Evolutionary conservation across 2,329 filamentous ascomycete genomes (phyloP), one percentile per base, ranked within the genome.

Genomic region (Aspergillus novoparasiticus): DNA sequence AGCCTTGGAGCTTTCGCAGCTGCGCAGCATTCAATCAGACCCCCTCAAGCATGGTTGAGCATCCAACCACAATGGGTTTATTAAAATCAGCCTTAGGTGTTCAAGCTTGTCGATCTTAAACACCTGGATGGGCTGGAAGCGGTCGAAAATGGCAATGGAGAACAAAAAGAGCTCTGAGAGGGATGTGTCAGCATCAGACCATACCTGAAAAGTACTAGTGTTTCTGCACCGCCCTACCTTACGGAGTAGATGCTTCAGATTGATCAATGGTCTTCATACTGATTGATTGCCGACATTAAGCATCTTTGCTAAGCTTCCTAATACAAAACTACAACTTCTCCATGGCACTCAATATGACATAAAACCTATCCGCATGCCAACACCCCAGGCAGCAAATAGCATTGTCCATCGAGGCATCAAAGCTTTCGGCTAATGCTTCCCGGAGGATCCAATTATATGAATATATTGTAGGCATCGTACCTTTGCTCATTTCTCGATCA

Each of bases 31-130:
- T 68, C 57, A 65, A 61, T 68, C 58, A 67, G 30, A 62, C 41
- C 32, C 45, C 50, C 57, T 58, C 50, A 57, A 41, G 62, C 71
- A 72, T 71, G 63, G 59, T 65, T 63, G 56, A 57, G 57, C 59
- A 51, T 50, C 45, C 34, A 56, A 53, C 62, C 58, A 58, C 60
- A 45, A 28, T 39, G 57, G 46, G 60, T 45, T 28, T 32, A 39
- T 36, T n/a, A 39, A 30, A 51, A 14, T 45, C 19, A 45, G 45
- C 26, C 51, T 55, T 55, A 14, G n/a, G 12, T 55, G 51, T 26
- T 55, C 51, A 23, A 32, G 21, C 32, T 55, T 55, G 32, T 55
- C 51, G 30, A 36, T 36, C 51, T 36, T 36, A n/a, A 54, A 54
- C 51, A 23, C 21, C n/a, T 54, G n/a, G 28, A 36, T 36, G n/a